phyloP scores from a whole-genome alignment of 2,329 filamentous ascomycete species.

The Talaromyces sp. region DNA sequence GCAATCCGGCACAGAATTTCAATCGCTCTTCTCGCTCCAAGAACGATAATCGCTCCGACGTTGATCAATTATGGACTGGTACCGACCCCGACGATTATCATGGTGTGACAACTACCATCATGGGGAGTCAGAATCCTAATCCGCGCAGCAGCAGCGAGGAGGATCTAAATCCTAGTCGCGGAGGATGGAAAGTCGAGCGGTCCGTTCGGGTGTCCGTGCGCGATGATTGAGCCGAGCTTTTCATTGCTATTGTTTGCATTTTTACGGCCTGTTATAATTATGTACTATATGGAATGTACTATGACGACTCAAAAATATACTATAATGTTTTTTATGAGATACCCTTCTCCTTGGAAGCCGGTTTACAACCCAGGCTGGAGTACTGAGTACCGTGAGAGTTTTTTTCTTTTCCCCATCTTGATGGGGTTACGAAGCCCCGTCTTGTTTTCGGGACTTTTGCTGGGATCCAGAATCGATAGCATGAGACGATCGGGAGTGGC shows the following conservation, averaged over 20 bases:
- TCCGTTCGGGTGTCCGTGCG: conserved; percentile 25
- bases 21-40: conserved; percentile 15
- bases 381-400: too few relatives aligned
- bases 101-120: conserved; percentile 28
- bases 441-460: not conserved
- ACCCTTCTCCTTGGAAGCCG: too few relatives aligned
- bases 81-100: conserved; percentile 22
- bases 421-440: too few relatives aligned
- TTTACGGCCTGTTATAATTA: too few relatives aligned
- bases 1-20: conserved; percentile 12
- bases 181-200: conserved; percentile 24
- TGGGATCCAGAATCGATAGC: too few relatives aligned
- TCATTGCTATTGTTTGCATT: too few relatives aligned
- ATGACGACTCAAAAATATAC: not conserved
- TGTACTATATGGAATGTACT: not conserved
- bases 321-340: not conserved
- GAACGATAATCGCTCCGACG: conserved; percentile 6
- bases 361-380: too few relatives aligned
- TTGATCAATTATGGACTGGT: conserved; percentile 22
- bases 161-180: conserved; percentile 17
- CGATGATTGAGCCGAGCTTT: conserved; percentile 7
- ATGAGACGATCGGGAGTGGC: conserved; percentile 1
- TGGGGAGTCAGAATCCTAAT: conserved; percentile 15
- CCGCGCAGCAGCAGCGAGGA: conserved; percentile 24
- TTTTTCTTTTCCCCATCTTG: too few relatives aligned